Evolutionary conservation across 495 filamentous ascomycete species (phyloP).

Genomic region (Tuber brumale): DNA sequence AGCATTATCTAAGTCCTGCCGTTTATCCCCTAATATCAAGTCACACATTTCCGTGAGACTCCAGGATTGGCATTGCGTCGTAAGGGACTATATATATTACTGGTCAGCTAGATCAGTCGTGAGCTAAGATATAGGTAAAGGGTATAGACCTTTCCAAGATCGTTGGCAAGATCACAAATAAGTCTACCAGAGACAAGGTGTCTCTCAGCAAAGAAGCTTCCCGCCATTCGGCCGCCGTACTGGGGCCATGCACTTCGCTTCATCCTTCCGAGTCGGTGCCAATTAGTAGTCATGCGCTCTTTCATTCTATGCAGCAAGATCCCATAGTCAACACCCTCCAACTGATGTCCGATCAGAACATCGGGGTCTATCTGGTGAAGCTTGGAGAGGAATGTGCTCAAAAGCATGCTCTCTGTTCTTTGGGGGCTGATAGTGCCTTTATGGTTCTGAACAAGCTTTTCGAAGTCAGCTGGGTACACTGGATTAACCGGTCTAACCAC

Average conservation of each 20-base stretch:
- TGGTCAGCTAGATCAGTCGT: not conserved
- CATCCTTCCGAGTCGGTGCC: conserved; percentile 85
- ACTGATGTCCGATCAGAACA: conserved; percentile 87
- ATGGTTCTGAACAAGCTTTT: conserved; percentile 58
- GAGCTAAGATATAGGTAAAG: conserved; percentile 12
- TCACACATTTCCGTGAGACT: conserved; percentile 95
- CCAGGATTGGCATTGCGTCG: conserved; percentile 97
- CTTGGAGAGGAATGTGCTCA: conserved; percentile 82
- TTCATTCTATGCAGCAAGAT: conserved; percentile 79
- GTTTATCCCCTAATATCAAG: conserved; percentile 66
- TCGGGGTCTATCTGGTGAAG: conserved; percentile 84
- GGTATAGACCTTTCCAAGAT: conserved; percentile 69
- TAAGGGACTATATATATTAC: conserved; percentile 58
- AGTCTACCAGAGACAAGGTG: conserved; percentile 83
- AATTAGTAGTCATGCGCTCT: conserved; percentile 83
- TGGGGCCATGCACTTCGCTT: conserved; percentile 80
- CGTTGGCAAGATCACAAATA: conserved; percentile 90
- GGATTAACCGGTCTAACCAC: conserved; percentile 73
- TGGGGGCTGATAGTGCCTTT: conserved; percentile 68
- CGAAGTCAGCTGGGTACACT: conserved; percentile 78
- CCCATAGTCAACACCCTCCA: conserved; percentile 94
- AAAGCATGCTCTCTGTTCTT: conserved; percentile 71
- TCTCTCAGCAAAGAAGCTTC: conserved; percentile 85
- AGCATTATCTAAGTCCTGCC: conserved; percentile 82
- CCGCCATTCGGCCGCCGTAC: conserved; percentile 73